Percentiles rank a stretch among this genome's conserved stretches.
Conservation (phyloP, 108 stramenopile species). For the Stephanodiscus triporus region DNA sequence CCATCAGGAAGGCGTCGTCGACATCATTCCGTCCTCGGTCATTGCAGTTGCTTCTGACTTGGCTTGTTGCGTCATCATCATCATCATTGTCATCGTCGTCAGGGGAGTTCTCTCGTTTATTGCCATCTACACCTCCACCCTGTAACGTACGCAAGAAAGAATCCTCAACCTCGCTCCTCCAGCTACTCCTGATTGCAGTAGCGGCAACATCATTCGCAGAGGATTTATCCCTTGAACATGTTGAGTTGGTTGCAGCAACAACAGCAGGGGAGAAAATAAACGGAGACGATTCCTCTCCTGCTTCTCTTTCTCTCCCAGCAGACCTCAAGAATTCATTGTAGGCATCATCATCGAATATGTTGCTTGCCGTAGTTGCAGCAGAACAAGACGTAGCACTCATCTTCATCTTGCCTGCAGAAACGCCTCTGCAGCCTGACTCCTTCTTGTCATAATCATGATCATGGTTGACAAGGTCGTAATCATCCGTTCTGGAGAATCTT, state of each 20-base stretch:
- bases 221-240: not conserved
- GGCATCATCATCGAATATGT: not conserved
- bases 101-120: no score
- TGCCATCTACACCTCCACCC: not conserved
- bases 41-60: not conserved
- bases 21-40: conserved; percentile 2
- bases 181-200: no score
- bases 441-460: not conserved
- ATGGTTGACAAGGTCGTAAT: not conserved
- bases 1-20: conserved; percentile 13
- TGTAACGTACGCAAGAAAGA: not conserved
- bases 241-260: no score
- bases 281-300: not conserved
- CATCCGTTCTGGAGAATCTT: conserved; percentile 14
- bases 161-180: not conserved
- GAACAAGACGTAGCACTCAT: not conserved
- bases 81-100: not conserved
- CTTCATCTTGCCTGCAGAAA: not conserved
- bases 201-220: not conserved
- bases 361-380: not conserved
- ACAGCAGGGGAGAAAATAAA: not conserved
- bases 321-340: not conserved
- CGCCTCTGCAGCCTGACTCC: not conserved
- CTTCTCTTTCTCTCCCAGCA: not conserved
- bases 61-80: conserved; percentile 1